Evolutionary conservation across 2,329 filamentous ascomycete species (phyloP).

Genomic region (Pseudogymnoascus sp.): DNA sequence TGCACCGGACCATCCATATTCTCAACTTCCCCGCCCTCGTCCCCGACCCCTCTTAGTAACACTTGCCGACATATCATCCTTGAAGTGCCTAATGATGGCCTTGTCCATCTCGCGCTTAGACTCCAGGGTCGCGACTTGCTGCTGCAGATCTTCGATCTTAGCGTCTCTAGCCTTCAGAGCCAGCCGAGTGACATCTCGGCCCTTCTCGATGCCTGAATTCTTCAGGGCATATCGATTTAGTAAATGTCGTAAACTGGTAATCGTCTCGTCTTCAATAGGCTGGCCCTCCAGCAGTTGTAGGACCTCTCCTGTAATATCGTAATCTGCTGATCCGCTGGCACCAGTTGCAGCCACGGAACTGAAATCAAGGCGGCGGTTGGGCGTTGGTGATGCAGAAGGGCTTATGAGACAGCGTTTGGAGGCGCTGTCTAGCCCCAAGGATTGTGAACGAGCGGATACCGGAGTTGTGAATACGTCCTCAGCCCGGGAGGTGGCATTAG

Average conservation of each 20-base stretch:
- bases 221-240: slow-evolving; percentile 51
- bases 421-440: neutral
- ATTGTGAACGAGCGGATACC: slow-evolving; percentile 10
- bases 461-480: slow-evolving; percentile 21
- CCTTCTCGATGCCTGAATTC: slow-evolving; percentile 54
- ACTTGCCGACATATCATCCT: slow-evolving; percentile 21
- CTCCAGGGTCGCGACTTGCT: slow-evolving; percentile 53
- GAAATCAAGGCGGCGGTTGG: slow-evolving; percentile 15
- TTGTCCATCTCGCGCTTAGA: slow-evolving; percentile 48
- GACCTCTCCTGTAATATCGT: slow-evolving; percentile 40
- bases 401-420: slow-evolving; percentile 13
- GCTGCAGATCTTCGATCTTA: slow-evolving; percentile 57
- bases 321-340: slow-evolving; percentile 16
- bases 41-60: neutral
- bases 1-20: neutral
- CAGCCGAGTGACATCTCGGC: slow-evolving; percentile 58
- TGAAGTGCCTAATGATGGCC: slow-evolving; percentile 35
- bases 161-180: slow-evolving; percentile 58
- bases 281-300: slow-evolving; percentile 42
- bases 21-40: slow-evolving; percentile 2
- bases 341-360: neutral
- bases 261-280: slow-evolving; percentile 33
- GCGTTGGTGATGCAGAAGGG: slow-evolving; percentile 23
- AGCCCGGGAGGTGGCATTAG: slow-evolving; percentile 11
- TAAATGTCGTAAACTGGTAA: slow-evolving; percentile 34